phyloP scores from a whole-genome alignment of 257 asterid species.

The Solanum pennellii region DNA sequence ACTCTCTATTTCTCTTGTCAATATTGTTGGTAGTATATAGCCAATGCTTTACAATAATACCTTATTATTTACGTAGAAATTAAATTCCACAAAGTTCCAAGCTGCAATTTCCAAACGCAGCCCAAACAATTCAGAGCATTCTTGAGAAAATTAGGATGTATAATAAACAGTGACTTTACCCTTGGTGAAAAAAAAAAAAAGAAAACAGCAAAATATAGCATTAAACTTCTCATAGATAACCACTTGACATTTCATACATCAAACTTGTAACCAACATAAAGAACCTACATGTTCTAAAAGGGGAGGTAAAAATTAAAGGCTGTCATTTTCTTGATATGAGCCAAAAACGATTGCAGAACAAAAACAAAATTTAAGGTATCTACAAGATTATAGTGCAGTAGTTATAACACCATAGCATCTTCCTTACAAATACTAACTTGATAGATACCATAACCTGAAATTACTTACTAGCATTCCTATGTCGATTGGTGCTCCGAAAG shows the following conservation, averaged over 20 bases:
- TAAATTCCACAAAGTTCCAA: not conserved
- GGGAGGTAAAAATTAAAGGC: not conserved
- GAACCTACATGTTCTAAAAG: not conserved
- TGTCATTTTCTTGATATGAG: not conserved
- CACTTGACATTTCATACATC: not conserved
- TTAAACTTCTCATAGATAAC: not conserved
- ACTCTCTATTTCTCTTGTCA: not conserved
- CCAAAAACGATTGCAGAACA: not conserved
- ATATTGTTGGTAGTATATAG: not conserved
- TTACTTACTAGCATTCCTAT: not conserved
- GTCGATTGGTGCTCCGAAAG: not conserved
- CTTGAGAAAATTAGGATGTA: not conserved
- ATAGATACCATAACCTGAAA: not conserved
- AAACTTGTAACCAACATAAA: not conserved
- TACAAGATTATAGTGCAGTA: not conserved
- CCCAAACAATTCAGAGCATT: not conserved
- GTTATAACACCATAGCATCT: not conserved
- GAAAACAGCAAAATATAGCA: not conserved
- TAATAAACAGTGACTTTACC: not conserved
- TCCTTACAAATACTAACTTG: not conserved
- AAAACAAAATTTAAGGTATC: conserved; percentile 2
- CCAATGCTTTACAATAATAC: not conserved
- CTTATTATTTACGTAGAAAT: not conserved
- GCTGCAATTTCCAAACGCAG: not conserved
- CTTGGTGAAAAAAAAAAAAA: not conserved